These are phyloP conservation scores for Stentor roeselii DNA, from an alignment of 73 alveolate genomes.

Conservation along the genomic window DNA sequence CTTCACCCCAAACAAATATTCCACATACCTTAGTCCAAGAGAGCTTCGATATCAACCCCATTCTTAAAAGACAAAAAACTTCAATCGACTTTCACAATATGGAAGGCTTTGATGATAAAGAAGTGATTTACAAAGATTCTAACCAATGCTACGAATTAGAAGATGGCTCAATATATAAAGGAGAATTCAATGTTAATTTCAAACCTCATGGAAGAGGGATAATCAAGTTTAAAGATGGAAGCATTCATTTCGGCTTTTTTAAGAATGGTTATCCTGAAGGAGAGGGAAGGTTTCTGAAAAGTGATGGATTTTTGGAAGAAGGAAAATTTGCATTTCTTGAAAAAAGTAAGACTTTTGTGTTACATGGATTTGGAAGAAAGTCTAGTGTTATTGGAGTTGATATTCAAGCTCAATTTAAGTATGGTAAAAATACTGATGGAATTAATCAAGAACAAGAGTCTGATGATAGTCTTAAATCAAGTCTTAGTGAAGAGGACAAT, in stretches of 20 bases:
- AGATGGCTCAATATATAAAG: background rate
- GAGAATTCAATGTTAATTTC: background rate
- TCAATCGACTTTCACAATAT: too few relatives aligned
- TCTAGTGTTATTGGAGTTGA: background rate
- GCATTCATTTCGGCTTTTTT: background rate
- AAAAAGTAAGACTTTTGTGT: background rate
- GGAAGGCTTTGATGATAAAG: too few relatives aligned
- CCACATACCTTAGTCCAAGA: too few relatives aligned
- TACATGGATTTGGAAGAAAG: background rate
- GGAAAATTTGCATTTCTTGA: background rate
- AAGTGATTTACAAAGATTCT: too few relatives aligned
- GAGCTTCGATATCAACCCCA: too few relatives aligned
- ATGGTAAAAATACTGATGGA: background rate
- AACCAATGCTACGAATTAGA: conserved; percentile 8
- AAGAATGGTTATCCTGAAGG: background rate
- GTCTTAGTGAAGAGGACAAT: too few relatives aligned
- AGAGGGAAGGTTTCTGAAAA: background rate
- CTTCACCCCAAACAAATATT: too few relatives aligned
- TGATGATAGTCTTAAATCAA: too few relatives aligned
- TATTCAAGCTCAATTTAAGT: background rate
- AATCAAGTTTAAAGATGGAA: background rate
- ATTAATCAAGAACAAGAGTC: too few relatives aligned
- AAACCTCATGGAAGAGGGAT: background rate
- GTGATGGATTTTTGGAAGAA: background rate
- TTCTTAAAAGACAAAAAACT: too few relatives aligned